phyloP scores from a whole-genome alignment of 2,329 filamentous ascomycete genomes.

The Cytospora schulzeri region DNA sequence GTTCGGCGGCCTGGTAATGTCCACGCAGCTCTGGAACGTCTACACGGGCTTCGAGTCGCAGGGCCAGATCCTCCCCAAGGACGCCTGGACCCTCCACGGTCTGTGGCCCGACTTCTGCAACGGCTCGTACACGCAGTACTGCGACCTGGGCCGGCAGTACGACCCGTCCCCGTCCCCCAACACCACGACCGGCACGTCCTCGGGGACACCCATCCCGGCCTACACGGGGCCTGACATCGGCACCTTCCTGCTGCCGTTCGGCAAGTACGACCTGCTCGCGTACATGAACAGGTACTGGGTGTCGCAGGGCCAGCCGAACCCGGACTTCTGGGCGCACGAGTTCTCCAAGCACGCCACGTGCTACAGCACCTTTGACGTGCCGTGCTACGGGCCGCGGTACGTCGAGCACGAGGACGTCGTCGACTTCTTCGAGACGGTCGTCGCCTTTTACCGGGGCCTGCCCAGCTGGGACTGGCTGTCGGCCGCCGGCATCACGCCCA shows the following conservation, averaged over 20 bases:
- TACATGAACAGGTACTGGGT: constrained; percentile 72
- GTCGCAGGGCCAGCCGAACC: constrained; percentile 56
- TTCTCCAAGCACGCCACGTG: constrained; percentile 71
- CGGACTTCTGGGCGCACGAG: constrained; percentile 67
- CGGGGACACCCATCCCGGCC: constrained; percentile 55
- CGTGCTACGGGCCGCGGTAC: constrained; percentile 65
- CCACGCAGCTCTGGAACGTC: constrained; percentile 66
- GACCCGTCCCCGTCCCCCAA: constrained; percentile 64
- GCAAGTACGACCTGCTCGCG: constrained; percentile 59
- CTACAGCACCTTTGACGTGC: constrained; percentile 64
- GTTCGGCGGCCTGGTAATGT: constrained; percentile 62
- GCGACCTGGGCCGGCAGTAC: constrained; percentile 65
- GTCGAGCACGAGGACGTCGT: constrained; percentile 59
- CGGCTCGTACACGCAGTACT: constrained; percentile 67
- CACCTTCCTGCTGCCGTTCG: constrained; percentile 60
- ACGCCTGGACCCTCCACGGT: constrained; percentile 63
- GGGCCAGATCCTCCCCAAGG: constrained; percentile 59
- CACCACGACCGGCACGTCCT: constrained; percentile 59
- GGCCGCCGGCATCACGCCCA: constrained; percentile 55
- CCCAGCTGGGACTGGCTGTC: constrained; percentile 65
- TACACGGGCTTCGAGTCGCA: constrained; percentile 61
- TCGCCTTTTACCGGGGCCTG: constrained; percentile 58
- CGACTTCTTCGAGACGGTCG: constrained; percentile 64
- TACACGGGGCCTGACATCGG: constrained; percentile 61
- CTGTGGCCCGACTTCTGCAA: constrained; percentile 58